Evolutionary conservation across 306 rosid species (phyloP).

Genomic region (Pterocarpus santalinus): DNA sequence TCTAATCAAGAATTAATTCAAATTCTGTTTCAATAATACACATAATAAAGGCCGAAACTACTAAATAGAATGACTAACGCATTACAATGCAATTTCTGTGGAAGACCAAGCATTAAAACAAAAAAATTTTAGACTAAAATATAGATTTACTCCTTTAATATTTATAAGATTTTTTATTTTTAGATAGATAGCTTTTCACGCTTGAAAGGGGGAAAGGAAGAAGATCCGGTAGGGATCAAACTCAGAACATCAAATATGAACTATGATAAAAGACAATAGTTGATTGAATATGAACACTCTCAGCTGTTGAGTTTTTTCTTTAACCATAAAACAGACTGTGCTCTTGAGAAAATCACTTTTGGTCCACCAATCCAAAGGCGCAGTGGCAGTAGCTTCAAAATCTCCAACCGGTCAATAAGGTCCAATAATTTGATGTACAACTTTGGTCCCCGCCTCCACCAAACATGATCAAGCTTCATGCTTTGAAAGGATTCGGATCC

Average conservation of each 20-base stretch:
- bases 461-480: conserved; percentile 38
- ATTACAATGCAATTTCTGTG: too few relatives aligned
- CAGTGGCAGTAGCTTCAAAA: conserved; percentile 44
- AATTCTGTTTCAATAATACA: too few relatives aligned
- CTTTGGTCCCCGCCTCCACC: conserved; percentile 54
- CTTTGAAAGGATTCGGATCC: conserved; percentile 34
- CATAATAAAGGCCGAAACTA: too few relatives aligned
- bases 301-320: not conserved
- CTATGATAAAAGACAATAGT: conserved; percentile 11
- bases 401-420: conserved; percentile 28
- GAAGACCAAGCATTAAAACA: too few relatives aligned
- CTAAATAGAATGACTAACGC: too few relatives aligned
- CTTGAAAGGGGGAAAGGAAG: not conserved
- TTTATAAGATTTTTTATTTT: not conserved
- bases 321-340: conserved; percentile 18
- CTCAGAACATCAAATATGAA: conserved; percentile 1
- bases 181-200: not conserved
- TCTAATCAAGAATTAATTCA: too few relatives aligned
- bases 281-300: conserved; percentile 9
- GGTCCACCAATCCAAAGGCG: conserved; percentile 51
- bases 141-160: not conserved
- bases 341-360: conserved; percentile 25
- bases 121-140: too few relatives aligned
- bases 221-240: conserved; percentile 12
- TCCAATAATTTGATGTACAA: conserved; percentile 32